Evolutionary conservation across 768 basidiomycete species (phyloP).

Genomic region (Cyathus striatus): DNA sequence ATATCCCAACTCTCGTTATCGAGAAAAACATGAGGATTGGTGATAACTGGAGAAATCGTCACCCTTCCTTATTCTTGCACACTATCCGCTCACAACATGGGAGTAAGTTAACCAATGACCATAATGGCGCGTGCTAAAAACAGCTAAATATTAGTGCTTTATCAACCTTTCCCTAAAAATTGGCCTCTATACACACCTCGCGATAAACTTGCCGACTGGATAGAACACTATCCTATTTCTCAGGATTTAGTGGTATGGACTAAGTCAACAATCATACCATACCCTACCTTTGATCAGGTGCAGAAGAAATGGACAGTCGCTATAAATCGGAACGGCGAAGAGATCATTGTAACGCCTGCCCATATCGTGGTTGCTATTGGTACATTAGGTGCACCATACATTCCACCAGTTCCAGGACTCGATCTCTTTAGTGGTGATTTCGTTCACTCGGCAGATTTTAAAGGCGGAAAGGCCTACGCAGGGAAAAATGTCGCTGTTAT

Average conservation of each 20-base stretch:
- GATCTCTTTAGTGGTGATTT: constrained; percentile 23
- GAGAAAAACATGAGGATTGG: constrained; percentile 29
- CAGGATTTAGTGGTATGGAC: constrained; percentile 43
- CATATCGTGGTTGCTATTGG: constrained; percentile 37
- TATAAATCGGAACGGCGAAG: constrained; percentile 21
- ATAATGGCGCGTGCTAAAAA: no score
- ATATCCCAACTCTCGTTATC: constrained; percentile 30
- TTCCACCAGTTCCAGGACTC: constrained; percentile 19
- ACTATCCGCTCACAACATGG: constrained; percentile 12
- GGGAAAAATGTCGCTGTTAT: constrained; percentile 34
- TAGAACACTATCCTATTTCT: constrained; percentile 32
- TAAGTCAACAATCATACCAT: constrained; percentile 21
- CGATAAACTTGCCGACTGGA: constrained; percentile 38
- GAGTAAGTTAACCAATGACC: constrained; percentile 10
- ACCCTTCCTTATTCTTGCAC: constrained; percentile 36
- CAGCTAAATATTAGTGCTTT: constrained; percentile 28
- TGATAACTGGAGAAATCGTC: constrained; percentile 38
- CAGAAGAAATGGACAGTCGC: constrained; percentile 26
- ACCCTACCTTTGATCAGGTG: constrained; percentile 25
- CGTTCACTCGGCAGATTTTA: constrained; percentile 26
- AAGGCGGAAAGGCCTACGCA: constrained; percentile 17
- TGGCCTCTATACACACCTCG: constrained; percentile 37
- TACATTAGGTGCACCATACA: constrained; percentile 23
- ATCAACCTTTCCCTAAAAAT: constrained; percentile 29
- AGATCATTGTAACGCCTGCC: constrained; percentile 23